Evolutionary conservation across 2,329 filamentous ascomycete genomes (phyloP), one percentile per base, ranked within the genome.

Genomic region (Plenodomus biglobosus): DNA sequence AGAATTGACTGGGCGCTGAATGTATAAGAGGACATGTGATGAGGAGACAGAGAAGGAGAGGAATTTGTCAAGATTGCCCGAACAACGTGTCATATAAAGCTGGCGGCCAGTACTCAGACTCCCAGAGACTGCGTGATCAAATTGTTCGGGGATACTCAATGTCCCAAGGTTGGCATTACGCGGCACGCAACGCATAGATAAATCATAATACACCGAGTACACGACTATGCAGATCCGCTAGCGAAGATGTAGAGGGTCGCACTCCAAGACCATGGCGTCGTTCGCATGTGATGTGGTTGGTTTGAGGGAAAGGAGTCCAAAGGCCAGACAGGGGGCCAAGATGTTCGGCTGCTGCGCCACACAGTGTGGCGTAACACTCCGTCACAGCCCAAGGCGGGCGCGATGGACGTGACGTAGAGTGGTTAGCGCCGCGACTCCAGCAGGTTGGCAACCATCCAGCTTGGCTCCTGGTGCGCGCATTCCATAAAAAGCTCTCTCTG

Each of bases 211-310:
- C 27, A 15, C 27, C 35, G 19, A 17, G 36, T 13, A 27, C n/a
- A n/a, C 48, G 46, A 50, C 42, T 40, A 42, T 44, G 45, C 38
- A 36, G 46, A 50, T 50, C 43, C 49, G 44, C 46, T 24, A 44
- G 37, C 34, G 24, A 34, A 13, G 20, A 42, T n/a, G 38, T 38
- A 35, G 21, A 20, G 15, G 18, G 30, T n/a, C 30, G 22, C 32
- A 42, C 42, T 38, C n/a, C 42, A 20, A 32, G 10, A 13, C 17
- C 22, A 22, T 5, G 19, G 4, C 30, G 22, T 13, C 34, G 41
- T 27, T 42, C n/a, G 19, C 52, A 50, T 44, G 46, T 54, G 48
- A 48, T 43, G 39, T 30, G 44, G 50, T 11, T n/a, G n/a, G n/a
- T n/a, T n/a, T n/a, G n/a, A n/a, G n/a, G n/a, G n/a, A n/a, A n/a